Evolutionary conservation across 805 yeast species (phyloP), one percentile per base, ranked within the genome.

Genomic region (Diddensiella transvaalensis): DNA sequence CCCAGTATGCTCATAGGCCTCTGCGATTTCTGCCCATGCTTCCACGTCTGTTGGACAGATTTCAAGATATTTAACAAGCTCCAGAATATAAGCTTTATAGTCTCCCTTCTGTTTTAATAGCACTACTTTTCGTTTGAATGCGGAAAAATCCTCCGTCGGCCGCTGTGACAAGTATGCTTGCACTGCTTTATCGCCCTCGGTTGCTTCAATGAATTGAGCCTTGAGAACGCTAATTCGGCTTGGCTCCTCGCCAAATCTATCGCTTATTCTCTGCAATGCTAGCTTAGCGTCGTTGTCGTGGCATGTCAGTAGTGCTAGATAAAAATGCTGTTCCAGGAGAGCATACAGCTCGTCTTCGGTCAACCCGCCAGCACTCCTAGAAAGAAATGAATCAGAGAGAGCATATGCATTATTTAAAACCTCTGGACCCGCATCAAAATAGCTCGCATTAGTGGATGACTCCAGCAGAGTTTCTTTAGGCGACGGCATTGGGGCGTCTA

Each of bases 11-110:
- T 65, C 65, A 62, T 91, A 91, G n/a, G 76, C 70, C 32, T 79
- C 78, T 2, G 81, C 84, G 47, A 89, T 70, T 64, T 87, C 95
- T 42, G 80, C 73, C 96, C 95, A 88, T 1, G 85, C 70, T 53
- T 84, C 81, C 2, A 78, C 70, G 64, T 93, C 98, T 18, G 82
- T 63, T 1, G 97, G 96, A 56, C 77, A 80, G 44, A 74, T 67
- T 47, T 81, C 83, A 45, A 87, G 65, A 54, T 75, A 78, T 30
- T 71, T 74, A 8, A 71, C 68, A 56, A 90, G 71, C 46, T 74
- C 76, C 30, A 72, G 68, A 40, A 87, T 74, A 62, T 79, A 86
- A n/a, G 65, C 68, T 46, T 65, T 69, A 17, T 50, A 42, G 44
- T 60, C 54, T 3, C 60, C 63, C 6, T 50, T 51, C 23, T 57